Evolutionary conservation across 2,329 filamentous ascomycete genomes (phyloP).

Genomic region (Zasmidium citrigriseum): DNA sequence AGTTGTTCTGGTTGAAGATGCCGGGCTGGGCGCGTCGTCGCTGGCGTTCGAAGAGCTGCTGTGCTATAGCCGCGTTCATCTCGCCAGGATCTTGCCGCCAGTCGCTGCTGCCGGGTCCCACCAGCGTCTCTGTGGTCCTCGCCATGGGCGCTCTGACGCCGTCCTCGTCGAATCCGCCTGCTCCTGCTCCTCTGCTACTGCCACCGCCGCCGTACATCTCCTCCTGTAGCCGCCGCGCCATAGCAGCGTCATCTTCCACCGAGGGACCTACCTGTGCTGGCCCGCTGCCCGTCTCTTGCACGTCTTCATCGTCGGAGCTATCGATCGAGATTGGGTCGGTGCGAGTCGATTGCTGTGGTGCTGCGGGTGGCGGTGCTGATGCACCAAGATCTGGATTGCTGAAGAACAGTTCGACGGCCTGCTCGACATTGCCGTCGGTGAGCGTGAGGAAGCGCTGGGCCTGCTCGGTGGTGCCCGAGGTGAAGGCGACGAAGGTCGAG

Average conservation of each 20-base stretch:
- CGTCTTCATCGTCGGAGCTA: slow-evolving; percentile 45
- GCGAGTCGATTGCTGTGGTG: slow-evolving; percentile 25
- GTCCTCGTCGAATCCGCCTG: slow-evolving; percentile 50
- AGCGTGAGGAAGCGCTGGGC: slow-evolving; percentile 83
- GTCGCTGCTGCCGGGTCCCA: slow-evolving; percentile 65
- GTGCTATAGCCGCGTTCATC: slow-evolving; percentile 63
- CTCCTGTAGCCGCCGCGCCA: slow-evolving; percentile 88
- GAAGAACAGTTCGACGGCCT: slow-evolving; percentile 87
- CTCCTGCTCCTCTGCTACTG: slow-evolving; percentile 42
- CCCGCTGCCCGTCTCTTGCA: slow-evolving; percentile 29
- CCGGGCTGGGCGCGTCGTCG: slow-evolving; percentile 41
- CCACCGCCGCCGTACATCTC: slow-evolving; percentile 71
- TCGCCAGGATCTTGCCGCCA: slow-evolving; percentile 55
- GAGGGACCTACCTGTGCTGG: slow-evolving; percentile 16
- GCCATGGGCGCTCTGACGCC: slow-evolving; percentile 87
- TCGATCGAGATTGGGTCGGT: slow-evolving; percentile 72
- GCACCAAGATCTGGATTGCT: slow-evolving; percentile 66
- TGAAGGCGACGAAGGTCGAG: slow-evolving; percentile 78
- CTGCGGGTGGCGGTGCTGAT: slow-evolving; percentile 31
- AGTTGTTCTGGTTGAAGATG: slow-evolving; percentile 68
- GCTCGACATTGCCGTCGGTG: slow-evolving; percentile 78
- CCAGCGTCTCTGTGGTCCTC: slow-evolving; percentile 85
- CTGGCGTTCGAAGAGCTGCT: slow-evolving; percentile 60
- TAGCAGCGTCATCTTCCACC: slow-evolving; percentile 84
- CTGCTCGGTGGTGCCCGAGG: slow-evolving; percentile 69